Evolutionary conservation across 2,329 filamentous ascomycete genomes (phyloP).

Genomic region (Capronia coronata): DNA sequence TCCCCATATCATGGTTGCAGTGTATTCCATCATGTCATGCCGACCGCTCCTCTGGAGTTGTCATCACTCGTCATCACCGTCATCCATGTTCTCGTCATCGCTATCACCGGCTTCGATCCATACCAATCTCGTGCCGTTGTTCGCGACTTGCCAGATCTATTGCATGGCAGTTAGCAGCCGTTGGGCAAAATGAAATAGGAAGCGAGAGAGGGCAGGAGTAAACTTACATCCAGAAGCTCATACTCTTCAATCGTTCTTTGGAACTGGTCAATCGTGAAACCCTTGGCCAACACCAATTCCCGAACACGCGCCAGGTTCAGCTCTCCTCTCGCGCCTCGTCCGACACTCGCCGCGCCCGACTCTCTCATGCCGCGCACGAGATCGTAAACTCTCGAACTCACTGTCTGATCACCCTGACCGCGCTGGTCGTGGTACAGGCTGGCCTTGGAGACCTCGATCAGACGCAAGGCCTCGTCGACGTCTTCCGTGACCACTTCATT

Average conservation of each 20-base stretch:
- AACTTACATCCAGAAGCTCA: conserved; percentile 76
- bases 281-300: conserved; percentile 88
- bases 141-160: conserved; percentile 72
- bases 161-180: not conserved
- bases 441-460: conserved; percentile 90
- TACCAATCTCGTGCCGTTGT: conserved; percentile 62
- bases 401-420: conserved; percentile 63
- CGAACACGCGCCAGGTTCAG: conserved; percentile 82
- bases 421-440: conserved; percentile 67
- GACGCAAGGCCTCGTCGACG: conserved; percentile 85
- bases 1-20: too few species aligned
- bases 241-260: conserved; percentile 83
- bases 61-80: conserved; percentile 15
- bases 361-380: conserved; percentile 84
- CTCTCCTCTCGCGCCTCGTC: conserved; percentile 62
- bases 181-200: not conserved
- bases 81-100: conserved; percentile 33
- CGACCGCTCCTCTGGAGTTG: too few species aligned
- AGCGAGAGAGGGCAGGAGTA: conserved; percentile 7
- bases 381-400: conserved; percentile 88
- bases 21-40: too few species aligned
- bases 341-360: conserved; percentile 70
- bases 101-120: conserved; percentile 57
- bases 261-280: conserved; percentile 93
- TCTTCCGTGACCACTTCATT: conserved; percentile 81